phyloP scores from a whole-genome alignment of 495 filamentous ascomycete species.

The Podospora pseudoanserina region DNA sequence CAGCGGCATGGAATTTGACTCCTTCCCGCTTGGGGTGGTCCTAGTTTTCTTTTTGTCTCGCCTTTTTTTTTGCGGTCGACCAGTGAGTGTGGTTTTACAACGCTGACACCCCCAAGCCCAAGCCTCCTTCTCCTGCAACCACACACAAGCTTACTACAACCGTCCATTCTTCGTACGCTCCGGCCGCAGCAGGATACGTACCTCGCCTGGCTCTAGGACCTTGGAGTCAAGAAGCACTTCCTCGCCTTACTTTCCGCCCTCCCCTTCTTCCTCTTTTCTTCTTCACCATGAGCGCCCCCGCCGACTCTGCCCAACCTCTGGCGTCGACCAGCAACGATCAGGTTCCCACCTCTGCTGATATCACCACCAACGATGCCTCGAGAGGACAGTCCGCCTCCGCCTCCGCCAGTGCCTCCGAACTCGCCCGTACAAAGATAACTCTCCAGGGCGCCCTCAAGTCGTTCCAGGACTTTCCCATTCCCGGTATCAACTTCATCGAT shows the following conservation, averaged over 20 bases:
- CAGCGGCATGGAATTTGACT: constrained; percentile 19
- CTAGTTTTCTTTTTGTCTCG: constrained; percentile 21
- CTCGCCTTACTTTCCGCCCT: constrained; percentile 22
- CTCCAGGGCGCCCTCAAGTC: constrained; percentile 53
- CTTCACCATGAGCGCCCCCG: constrained; percentile 58
- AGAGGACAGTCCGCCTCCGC: constrained; percentile 56
- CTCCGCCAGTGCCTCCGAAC: constrained; percentile 77
- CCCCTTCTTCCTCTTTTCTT: constrained; percentile 30
- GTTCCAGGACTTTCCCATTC: constrained; percentile 91
- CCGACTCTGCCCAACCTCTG: constrained; percentile 30
- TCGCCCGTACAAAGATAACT: constrained; percentile 88
- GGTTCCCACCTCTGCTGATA: constrained; percentile 7
- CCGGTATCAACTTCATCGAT: constrained; percentile 96
- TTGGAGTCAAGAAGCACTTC: background rate
- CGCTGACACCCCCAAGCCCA: constrained; percentile 27
- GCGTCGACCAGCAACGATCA: constrained; percentile 25
- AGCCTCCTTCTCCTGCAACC: constrained; percentile 18
- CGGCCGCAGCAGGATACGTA: constrained; percentile 5
- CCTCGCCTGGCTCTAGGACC: background rate
- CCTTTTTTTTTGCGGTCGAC: constrained; percentile 18
- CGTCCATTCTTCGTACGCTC: constrained; percentile 30
- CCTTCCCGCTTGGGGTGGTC: constrained; percentile 23
- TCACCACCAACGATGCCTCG: constrained; percentile 48
- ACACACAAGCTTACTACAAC: constrained; percentile 1
- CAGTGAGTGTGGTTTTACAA: constrained; percentile 16